phyloP scores from a whole-genome alignment of 805 yeast species.

The Starmerella sp. region DNA sequence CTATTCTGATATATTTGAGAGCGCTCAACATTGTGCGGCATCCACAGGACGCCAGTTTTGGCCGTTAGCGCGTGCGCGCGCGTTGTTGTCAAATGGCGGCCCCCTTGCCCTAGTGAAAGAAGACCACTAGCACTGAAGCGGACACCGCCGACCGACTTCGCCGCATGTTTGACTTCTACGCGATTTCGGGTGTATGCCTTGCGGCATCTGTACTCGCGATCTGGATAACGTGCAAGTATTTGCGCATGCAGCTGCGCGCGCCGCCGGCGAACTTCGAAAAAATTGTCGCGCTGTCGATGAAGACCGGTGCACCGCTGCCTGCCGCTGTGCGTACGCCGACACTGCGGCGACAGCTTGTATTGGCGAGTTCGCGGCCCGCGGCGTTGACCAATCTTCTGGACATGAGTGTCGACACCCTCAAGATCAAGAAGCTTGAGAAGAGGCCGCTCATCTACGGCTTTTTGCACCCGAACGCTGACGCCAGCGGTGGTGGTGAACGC shows the following conservation, averaged over 20 bases:
- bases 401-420: constrained; percentile 12
- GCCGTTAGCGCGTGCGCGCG: not conserved
- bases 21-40: no score
- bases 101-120: not conserved
- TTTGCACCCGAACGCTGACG: constrained; percentile 91
- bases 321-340: constrained; percentile 24
- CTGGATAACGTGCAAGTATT: constrained; percentile 11
- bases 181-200: constrained; percentile 4
- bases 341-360: constrained; percentile 33
- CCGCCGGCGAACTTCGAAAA: constrained; percentile 20
- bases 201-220: constrained; percentile 8
- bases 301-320: constrained; percentile 21
- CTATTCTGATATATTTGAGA: no score
- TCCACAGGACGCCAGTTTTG: no score
- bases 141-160: not conserved
- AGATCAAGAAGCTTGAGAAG: constrained; percentile 3
- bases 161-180: constrained; percentile 12
- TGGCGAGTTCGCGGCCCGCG: constrained; percentile 28
- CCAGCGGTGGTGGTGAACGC: constrained; percentile 97
- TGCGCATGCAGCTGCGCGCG: constrained; percentile 18
- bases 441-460: constrained; percentile 52
- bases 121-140: not conserved
- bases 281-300: constrained; percentile 14
- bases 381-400: constrained; percentile 20
- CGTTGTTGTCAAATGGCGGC: not conserved